Percentiles rank a stretch among this genome's conserved stretches.
phyloP scores from a whole-genome alignment of 129 eudicot genomes.

The Flaveria ramosissima region DNA sequence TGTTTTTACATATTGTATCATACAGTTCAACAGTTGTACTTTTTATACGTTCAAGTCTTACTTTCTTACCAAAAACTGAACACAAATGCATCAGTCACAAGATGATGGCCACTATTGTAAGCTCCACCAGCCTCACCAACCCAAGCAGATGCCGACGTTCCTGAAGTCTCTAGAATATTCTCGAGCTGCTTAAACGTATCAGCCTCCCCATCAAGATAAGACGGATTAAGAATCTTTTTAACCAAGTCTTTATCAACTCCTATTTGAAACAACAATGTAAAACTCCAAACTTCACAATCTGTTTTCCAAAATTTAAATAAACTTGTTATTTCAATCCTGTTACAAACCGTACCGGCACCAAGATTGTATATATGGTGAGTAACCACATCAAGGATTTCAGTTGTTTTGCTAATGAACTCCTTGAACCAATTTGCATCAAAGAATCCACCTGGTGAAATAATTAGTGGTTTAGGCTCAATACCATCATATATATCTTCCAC shows the following conservation, averaged over 20 bases:
- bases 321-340: background rate
- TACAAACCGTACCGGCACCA: conserved; percentile 3
- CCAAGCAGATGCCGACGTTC: conserved; percentile 13
- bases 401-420: conserved; percentile 13
- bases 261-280: background rate
- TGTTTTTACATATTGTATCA: background rate
- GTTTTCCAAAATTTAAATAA: background rate
- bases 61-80: conserved; percentile 17
- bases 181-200: conserved; percentile 18
- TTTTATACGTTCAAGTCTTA: background rate
- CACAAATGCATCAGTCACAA: conserved; percentile 23
- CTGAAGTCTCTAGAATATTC: background rate
- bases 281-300: background rate
- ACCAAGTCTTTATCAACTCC: conserved; percentile 19
- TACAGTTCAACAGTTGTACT: background rate
- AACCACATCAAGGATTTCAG: background rate
- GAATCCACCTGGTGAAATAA: conserved; percentile 22
- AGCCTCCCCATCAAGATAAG: conserved; percentile 4
- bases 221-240: conserved; percentile 6
- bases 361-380: conserved; percentile 26
- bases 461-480: background rate
- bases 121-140: conserved; percentile 26
- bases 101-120: conserved; percentile 20
- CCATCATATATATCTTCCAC: background rate
- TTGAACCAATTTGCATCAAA: conserved; percentile 19